Base-by-base conservation (phyloP, 1,284 basidiomycete genomes). In the Austropuccinia psidii region DNA sequence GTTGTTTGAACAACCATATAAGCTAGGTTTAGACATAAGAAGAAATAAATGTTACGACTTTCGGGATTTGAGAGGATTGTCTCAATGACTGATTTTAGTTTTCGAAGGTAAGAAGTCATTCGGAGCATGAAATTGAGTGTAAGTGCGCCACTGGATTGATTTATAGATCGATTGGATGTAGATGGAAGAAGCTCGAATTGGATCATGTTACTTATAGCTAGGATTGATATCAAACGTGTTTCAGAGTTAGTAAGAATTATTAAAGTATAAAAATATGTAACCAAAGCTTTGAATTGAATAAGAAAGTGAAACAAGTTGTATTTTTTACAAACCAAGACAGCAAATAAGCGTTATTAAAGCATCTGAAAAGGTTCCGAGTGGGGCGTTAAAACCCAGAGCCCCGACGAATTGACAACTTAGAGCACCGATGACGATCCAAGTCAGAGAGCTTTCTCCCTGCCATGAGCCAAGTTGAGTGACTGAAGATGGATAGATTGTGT, bases 41-140 rank as follows among this genome's bases (percentile, higher is more conserved):
- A 99, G 80, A 94, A 95, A 81, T 96, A 98, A 76, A 99, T 98
- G 82, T 90, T 91, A 77, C 93, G 85, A 24, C 91, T 95, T 79
- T 98, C 93, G 1, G 88, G 87, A 77, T 94, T 94, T 41, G 88
- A 88, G 35, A 97, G 84, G 75, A 98, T 93, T 9, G 90, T 89
- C 79, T 92, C 90, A 67, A 98, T 77, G 39, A 80, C 80, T 37
- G 77, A 78, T 64, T 29, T 80, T 76, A 17, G 76, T 68, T 17
- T 74, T 75, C 58, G 55, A 77, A 70, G 39, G 75, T 58, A 1
- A 75, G 37, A 27, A 4, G 73, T 62, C 33, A 68, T 43, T 68
- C 43, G 62, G 49, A 57, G 41, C 21, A 66, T 7, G 19, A 68
- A 49, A 15, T 66, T 75, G 27, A 55, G 13, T 15, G 35, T 8